These are phyloP conservation scores for Cladosporium austrohemisphaericum DNA, from an alignment of 2,329 filamentous ascomycete species.

Conservation along the genomic window DNA sequence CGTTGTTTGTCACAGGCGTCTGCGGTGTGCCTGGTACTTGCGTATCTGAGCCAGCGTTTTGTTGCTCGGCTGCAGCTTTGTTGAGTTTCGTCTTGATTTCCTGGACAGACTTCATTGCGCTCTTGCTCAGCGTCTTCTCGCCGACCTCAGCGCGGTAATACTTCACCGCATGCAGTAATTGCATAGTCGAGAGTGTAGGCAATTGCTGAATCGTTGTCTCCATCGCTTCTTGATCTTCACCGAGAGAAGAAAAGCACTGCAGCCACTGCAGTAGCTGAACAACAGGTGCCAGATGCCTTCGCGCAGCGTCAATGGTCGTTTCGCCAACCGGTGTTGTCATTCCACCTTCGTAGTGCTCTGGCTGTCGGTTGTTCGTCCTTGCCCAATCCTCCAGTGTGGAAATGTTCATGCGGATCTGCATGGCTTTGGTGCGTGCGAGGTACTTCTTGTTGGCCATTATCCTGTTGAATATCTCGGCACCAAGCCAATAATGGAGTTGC, in stretches of 20 bases:
- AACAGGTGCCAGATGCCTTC: constrained; percentile 80
- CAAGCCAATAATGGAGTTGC: constrained; percentile 93
- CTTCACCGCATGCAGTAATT: constrained; percentile 85
- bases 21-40: constrained; percentile 6
- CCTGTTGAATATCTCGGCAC: constrained; percentile 93
- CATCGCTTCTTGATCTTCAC: constrained; percentile 83
- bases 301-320: constrained; percentile 76
- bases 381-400: constrained; percentile 96
- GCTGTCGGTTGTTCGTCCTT: constrained; percentile 83
- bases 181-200: constrained; percentile 76
- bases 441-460: constrained; percentile 97
- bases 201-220: constrained; percentile 87
- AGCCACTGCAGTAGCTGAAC: constrained; percentile 96
- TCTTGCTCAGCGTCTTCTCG: constrained; percentile 86
- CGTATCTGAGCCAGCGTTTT: constrained; percentile 6
- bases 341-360: constrained; percentile 92
- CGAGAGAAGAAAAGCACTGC: constrained; percentile 93
- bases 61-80: constrained; percentile 9
- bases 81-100: constrained; percentile 62
- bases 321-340: constrained; percentile 83
- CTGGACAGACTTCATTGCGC: constrained; percentile 78
- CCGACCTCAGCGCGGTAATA: constrained; percentile 94
- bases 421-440: constrained; percentile 91
- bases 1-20: constrained; percentile 19
- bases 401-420: constrained; percentile 99